Percentiles rank a stretch among this genome's conserved stretches.
Conservation (phyloP, 139 green algal genomes). For the Tetraselmis striata region DNA sequence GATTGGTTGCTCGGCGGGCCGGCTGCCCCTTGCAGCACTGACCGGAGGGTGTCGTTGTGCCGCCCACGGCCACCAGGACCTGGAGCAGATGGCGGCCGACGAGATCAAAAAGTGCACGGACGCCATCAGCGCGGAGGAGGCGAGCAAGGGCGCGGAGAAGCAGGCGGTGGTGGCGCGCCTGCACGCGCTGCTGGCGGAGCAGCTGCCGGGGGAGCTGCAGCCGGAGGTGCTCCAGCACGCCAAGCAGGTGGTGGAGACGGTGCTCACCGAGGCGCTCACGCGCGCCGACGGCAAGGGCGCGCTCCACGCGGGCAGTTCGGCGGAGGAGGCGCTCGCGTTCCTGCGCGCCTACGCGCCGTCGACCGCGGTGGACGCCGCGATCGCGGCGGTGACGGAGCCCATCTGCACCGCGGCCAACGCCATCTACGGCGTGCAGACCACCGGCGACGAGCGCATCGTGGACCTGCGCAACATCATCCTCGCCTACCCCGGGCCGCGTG, state of each 20-base stretch:
- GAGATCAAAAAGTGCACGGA: background rate
- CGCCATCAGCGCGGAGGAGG: background rate
- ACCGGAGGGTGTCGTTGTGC: no score
- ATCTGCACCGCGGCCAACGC: background rate
- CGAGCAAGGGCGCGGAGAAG: background rate
- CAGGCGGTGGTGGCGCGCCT: background rate
- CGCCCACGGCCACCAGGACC: no score
- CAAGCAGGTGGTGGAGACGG: background rate
- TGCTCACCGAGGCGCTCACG: background rate
- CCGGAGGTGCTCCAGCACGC: background rate
- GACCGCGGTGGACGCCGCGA: background rate
- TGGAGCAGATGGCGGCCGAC: background rate
- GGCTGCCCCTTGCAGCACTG: no score
- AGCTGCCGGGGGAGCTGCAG: background rate
- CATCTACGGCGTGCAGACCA: background rate
- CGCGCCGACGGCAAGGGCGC: background rate
- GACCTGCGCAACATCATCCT: conserved; percentile 20
- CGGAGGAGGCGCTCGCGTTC: background rate
- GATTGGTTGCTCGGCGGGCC: no score
- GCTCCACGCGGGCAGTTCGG: background rate
- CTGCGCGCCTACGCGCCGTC: background rate
- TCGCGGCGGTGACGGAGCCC: background rate
- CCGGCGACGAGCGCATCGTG: background rate
- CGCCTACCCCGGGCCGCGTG: conserved; percentile 17
- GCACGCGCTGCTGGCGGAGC: background rate